Evolutionary conservation across 257 asterid genomes (phyloP).

Genomic region (Fraxinus americana): DNA sequence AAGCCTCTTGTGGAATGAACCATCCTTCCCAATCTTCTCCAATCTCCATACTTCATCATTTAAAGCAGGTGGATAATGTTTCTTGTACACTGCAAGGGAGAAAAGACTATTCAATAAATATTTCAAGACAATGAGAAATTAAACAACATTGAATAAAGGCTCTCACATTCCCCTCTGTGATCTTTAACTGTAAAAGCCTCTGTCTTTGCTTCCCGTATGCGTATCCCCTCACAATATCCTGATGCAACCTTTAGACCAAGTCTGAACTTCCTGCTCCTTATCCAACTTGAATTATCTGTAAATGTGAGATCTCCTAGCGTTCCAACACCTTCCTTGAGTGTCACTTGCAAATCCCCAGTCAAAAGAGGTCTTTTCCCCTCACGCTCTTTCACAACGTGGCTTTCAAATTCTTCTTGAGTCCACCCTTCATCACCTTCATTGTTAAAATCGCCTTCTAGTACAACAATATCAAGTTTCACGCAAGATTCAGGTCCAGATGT

Average conservation of each 20-base stretch:
- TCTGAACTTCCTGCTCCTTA: conserved; percentile 36
- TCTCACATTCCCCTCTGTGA: conserved; percentile 94
- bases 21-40: conserved; percentile 98
- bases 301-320: conserved; percentile 92
- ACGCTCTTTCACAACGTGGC: conserved; percentile 91
- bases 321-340: conserved; percentile 96
- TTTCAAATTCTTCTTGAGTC: conserved; percentile 87
- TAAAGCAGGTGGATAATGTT: conserved; percentile 93
- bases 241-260: conserved; percentile 89
- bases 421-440: conserved; percentile 81
- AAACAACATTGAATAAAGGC: conserved; percentile 1
- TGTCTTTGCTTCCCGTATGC: conserved; percentile 88
- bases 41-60: conserved; percentile 96
- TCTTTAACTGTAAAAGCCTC: conserved; percentile 96
- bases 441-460: conserved; percentile 26
- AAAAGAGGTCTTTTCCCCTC: conserved; percentile 93
- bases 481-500: conserved; percentile 87
- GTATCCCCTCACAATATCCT: conserved; percentile 77
- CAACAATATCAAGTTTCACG: conserved; percentile 80
- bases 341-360: conserved; percentile 83
- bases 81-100: conserved; percentile 78
- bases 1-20: conserved; percentile 94
- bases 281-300: conserved; percentile 96
- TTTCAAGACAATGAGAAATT: not conserved
- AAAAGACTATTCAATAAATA: conserved; percentile 19